Percentiles rank a stretch among this genome's conserved stretches.
Evolutionary conservation across 495 filamentous ascomycete genomes (phyloP).

Genomic region (Hypoxylon cercidicola): DNA sequence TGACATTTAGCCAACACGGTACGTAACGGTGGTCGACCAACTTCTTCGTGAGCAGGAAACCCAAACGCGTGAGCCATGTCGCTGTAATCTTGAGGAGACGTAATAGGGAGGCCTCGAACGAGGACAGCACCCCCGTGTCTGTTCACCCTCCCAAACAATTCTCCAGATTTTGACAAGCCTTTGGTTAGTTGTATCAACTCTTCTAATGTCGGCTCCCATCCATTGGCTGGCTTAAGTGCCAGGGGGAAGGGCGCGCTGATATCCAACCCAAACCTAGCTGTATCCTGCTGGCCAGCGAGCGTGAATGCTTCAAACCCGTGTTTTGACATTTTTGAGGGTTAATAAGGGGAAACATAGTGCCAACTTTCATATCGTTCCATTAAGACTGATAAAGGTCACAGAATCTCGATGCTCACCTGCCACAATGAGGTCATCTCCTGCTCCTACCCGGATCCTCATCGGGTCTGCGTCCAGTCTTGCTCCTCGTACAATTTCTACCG

Average conservation of each 20-base stretch:
- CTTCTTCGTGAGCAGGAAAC: constrained; percentile 38
- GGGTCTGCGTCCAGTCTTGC: background rate
- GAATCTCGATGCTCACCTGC: background rate
- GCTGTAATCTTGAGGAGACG: constrained; percentile 35
- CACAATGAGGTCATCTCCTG: background rate
- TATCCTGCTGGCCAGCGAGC: constrained; percentile 18
- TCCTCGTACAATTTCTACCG: no score
- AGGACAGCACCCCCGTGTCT: constrained; percentile 38
- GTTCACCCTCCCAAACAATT: constrained; percentile 24
- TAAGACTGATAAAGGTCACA: background rate
- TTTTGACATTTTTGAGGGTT: background rate
- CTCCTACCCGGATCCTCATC: background rate
- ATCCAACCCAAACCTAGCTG: constrained; percentile 5
- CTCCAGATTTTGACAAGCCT: constrained; percentile 21
- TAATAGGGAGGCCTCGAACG: constrained; percentile 39
- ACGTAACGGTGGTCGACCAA: constrained; percentile 36
- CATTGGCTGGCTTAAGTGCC: constrained; percentile 4
- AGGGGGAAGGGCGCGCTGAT: constrained; percentile 15
- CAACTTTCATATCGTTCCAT: no score
- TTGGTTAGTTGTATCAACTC: constrained; percentile 5
- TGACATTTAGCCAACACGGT: constrained; percentile 38
- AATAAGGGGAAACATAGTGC: no score
- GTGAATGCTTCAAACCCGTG: constrained; percentile 9
- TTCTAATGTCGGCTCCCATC: constrained; percentile 8
- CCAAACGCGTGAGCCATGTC: constrained; percentile 32